Conservation (phyloP, 2,329 filamentous ascomycete species). For the Claviceps quebecensis region DNA sequence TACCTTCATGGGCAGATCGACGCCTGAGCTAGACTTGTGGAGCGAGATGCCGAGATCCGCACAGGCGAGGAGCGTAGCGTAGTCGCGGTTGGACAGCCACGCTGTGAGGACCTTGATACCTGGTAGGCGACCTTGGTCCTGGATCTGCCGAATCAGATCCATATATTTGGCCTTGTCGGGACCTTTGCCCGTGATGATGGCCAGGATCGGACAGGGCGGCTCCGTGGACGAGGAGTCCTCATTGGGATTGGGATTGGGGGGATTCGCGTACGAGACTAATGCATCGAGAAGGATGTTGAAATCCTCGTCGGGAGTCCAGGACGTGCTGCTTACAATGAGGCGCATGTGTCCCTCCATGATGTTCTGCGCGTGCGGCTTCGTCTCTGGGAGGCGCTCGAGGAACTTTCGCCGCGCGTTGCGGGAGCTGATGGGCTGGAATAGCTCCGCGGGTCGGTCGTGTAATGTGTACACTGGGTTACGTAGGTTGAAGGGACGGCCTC, state of each 20-base stretch:
- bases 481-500: conserved; percentile 47
- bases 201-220: conserved; percentile 52
- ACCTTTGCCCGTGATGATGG: conserved; percentile 89
- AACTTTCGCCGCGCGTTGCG: conserved; percentile 38
- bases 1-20: conserved; percentile 97
- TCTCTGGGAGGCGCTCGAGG: conserved; percentile 51
- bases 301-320: conserved; percentile 95
- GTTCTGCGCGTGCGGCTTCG: conserved; percentile 41
- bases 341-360: conserved; percentile 45
- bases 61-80: conserved; percentile 68
- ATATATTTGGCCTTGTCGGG: conserved; percentile 70
- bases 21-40: conserved; percentile 85
- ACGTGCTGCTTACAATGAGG: conserved; percentile 83
- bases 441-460: conserved; percentile 72
- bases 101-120: conserved; percentile 64
- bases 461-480: conserved; percentile 53
- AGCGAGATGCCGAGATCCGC: conserved; percentile 84
- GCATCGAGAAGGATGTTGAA: conserved; percentile 79
- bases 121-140: conserved; percentile 46
- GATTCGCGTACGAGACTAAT: conserved; percentile 56
- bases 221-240: conserved; percentile 24
- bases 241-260: conserved; percentile 9
- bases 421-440: conserved; percentile 59
- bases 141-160: conserved; percentile 46
- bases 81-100: conserved; percentile 74